Conservation (phyloP, 805 yeast species). For the Metschnikowia bowlesiae region DNA sequence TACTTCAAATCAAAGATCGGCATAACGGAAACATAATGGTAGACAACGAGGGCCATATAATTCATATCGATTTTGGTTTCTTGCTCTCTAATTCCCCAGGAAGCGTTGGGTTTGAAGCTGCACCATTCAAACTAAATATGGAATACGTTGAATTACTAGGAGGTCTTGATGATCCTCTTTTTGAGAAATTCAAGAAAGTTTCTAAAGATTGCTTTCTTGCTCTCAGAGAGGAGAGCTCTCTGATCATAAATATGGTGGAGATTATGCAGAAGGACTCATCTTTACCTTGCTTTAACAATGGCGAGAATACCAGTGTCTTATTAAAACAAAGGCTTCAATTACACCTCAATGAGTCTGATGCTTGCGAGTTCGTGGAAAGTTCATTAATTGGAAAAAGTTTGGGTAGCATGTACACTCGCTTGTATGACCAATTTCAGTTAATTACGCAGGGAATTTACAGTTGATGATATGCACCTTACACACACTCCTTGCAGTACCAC, state of each 20-base stretch:
- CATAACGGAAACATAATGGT: slow-evolving; percentile 98
- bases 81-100: slow-evolving; percentile 69
- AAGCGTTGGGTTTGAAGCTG: slow-evolving; percentile 94
- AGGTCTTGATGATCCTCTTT: slow-evolving; percentile 63
- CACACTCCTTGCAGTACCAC: background rate
- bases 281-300: slow-evolving; percentile 88
- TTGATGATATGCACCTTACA: background rate
- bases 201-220: slow-evolving; percentile 72
- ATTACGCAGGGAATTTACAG: slow-evolving; percentile 90
- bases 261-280: slow-evolving; percentile 89
- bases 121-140: slow-evolving; percentile 87
- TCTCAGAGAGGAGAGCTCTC: slow-evolving; percentile 43
- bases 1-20: slow-evolving; percentile 90
- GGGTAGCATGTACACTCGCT: slow-evolving; percentile 83
- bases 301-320: slow-evolving; percentile 75
- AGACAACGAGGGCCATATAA: slow-evolving; percentile 91
- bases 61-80: slow-evolving; percentile 88
- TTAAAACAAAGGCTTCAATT: slow-evolving; percentile 79
- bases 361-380: slow-evolving; percentile 74
- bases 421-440: slow-evolving; percentile 93
- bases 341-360: slow-evolving; percentile 65
- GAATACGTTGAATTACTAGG: slow-evolving; percentile 90
- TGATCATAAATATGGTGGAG: slow-evolving; percentile 75
- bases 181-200: slow-evolving; percentile 53
- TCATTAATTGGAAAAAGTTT: slow-evolving; percentile 72